Evolutionary conservation across 495 filamentous ascomycete species (phyloP).

Genomic region (Penicillium chermesinum): DNA sequence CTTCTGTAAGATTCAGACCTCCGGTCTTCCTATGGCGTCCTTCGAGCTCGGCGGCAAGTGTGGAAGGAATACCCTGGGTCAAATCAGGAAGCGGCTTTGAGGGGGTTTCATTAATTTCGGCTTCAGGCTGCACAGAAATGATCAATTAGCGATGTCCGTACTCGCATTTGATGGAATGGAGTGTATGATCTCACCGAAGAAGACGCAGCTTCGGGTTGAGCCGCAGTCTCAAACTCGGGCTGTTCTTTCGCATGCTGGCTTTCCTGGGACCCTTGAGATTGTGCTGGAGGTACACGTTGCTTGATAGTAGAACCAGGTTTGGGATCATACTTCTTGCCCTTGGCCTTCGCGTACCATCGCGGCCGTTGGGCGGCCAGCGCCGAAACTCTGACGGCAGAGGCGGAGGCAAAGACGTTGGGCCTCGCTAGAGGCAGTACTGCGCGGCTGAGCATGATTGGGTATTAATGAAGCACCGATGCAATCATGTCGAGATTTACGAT

Average conservation of each 20-base stretch:
- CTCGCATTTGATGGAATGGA: neutral
- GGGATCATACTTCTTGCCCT: conserved; percentile 43
- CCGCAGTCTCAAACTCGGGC: conserved; percentile 40
- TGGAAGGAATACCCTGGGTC: conserved; percentile 87
- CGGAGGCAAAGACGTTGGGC: conserved; percentile 36
- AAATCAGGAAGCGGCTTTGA: conserved; percentile 71
- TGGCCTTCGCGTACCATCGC: conserved; percentile 46
- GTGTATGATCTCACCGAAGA: conserved; percentile 20
- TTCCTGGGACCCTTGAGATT: conserved; percentile 14
- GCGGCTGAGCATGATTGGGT: conserved; percentile 42
- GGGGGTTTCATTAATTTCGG: conserved; percentile 20
- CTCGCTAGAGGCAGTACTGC: conserved; percentile 43
- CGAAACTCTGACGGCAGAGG: conserved; percentile 34
- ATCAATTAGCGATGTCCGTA: neutral
- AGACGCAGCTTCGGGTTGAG: conserved; percentile 30
- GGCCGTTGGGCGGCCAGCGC: conserved; percentile 31
- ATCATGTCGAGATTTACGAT: too few species aligned
- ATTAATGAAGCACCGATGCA: conserved; percentile 18
- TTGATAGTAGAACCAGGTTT: neutral
- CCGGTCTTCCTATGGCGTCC: conserved; percentile 44
- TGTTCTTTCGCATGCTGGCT: conserved; percentile 38
- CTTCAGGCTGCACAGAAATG: conserved; percentile 22
- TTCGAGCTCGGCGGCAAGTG: conserved; percentile 65
- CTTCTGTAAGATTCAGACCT: conserved; percentile 54
- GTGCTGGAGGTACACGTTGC: conserved; percentile 8